Evolutionary conservation across 768 basidiomycete genomes (phyloP).

Genomic region (Tylopilus balloui): DNA sequence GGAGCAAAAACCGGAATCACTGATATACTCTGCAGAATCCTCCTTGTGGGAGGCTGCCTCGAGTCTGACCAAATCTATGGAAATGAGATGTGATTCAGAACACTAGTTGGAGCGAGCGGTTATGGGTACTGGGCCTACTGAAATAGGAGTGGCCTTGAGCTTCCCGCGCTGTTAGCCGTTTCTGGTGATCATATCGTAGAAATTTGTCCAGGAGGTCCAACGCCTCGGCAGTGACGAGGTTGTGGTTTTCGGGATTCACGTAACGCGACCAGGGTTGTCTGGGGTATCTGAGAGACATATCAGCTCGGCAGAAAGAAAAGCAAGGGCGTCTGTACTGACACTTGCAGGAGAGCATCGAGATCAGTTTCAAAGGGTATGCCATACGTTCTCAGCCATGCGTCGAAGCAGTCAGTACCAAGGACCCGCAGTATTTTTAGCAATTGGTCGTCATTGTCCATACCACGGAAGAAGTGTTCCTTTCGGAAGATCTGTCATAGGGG

Average conservation of each 20-base stretch:
- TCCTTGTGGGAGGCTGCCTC: constrained; percentile 42
- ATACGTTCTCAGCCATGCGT: constrained; percentile 54
- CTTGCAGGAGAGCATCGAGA: constrained; percentile 50
- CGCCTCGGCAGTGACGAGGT: constrained; percentile 56
- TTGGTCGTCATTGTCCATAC: constrained; percentile 70
- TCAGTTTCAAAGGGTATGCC: constrained; percentile 64
- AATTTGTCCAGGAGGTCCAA: constrained; percentile 65
- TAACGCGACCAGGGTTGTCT: constrained; percentile 64
- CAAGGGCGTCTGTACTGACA: constrained; percentile 30
- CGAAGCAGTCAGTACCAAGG: constrained; percentile 64
- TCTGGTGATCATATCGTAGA: constrained; percentile 65
- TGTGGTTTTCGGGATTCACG: constrained; percentile 54
- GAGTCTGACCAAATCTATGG: constrained; percentile 44
- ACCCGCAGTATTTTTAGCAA: constrained; percentile 65
- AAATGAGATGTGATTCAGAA: constrained; percentile 22
- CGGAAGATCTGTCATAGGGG: constrained; percentile 51
- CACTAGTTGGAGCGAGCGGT: constrained; percentile 14
- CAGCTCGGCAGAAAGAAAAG: background rate
- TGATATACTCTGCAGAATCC: constrained; percentile 39
- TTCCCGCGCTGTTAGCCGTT: constrained; percentile 63
- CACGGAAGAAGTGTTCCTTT: constrained; percentile 73
- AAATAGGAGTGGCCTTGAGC: constrained; percentile 66
- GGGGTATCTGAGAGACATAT: constrained; percentile 40
- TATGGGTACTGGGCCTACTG: constrained; percentile 35
- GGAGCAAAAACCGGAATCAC: constrained; percentile 48